These are phyloP conservation scores for Penstemon davidsonii DNA, from an alignment of 257 asterid genomes.

Conservation along the genomic window DNA sequence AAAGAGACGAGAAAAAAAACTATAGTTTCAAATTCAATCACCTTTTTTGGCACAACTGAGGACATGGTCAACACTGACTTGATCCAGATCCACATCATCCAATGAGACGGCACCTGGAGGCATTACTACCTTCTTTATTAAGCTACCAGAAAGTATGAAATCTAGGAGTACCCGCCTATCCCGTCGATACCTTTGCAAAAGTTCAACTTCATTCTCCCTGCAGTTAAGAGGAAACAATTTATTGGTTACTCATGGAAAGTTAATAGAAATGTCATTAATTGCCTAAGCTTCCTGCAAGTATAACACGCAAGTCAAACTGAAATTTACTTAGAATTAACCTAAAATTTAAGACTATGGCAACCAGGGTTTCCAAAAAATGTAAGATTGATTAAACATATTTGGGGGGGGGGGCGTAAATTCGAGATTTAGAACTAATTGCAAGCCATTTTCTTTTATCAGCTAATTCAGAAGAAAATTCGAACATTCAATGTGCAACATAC, in stretches of 20 bases:
- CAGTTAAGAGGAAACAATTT: slow-evolving; percentile 25
- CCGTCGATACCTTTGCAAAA: slow-evolving; percentile 84
- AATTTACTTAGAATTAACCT: slow-evolving; percentile 19
- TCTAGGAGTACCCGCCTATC: slow-evolving; percentile 80
- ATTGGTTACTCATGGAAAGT: slow-evolving; percentile 17
- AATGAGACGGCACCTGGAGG: slow-evolving; percentile 98
- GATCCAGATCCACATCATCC: slow-evolving; percentile 98
- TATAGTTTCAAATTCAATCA: slow-evolving; percentile 30
- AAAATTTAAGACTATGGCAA: neutral
- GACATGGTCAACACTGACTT: slow-evolving; percentile 89
- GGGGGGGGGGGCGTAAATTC: no score
- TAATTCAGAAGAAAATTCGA: slow-evolving; percentile 13
- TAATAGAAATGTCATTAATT: neutral
- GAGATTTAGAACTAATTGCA: no score
- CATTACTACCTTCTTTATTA: slow-evolving; percentile 89
- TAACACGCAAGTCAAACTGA: slow-evolving; percentile 11
- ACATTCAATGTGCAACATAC: slow-evolving; percentile 35
- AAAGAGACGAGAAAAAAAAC: no score
- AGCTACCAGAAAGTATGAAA: slow-evolving; percentile 83
- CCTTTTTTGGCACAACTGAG: slow-evolving; percentile 92
- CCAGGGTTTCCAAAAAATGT: neutral
- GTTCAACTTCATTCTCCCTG: slow-evolving; percentile 77
- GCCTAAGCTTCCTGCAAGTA: slow-evolving; percentile 22
- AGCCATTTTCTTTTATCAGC: neutral
- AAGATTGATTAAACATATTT: no score